phyloP scores from a whole-genome alignment of 768 basidiomycete species.

The Holtermanniella nyarrowii region DNA sequence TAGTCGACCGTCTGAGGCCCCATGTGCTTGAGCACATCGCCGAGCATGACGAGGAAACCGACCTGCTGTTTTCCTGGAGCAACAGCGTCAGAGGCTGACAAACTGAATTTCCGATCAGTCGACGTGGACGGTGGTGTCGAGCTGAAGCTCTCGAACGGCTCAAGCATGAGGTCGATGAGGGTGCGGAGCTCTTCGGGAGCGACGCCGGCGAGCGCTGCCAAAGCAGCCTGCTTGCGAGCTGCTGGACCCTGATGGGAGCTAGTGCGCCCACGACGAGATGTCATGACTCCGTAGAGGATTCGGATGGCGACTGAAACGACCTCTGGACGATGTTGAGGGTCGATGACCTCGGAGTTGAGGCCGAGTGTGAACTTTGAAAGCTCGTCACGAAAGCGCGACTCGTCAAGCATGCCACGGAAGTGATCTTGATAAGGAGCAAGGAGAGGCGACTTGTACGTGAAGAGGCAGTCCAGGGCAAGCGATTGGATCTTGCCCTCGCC shows the following conservation, averaged over 20 bases:
- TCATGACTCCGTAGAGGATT: constrained; percentile 76
- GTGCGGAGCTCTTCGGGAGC: constrained; percentile 61
- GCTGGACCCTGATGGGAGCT: constrained; percentile 51
- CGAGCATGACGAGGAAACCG: constrained; percentile 75
- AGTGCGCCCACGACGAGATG: constrained; percentile 60
- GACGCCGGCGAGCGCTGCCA: constrained; percentile 61
- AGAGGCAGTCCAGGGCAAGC: constrained; percentile 63
- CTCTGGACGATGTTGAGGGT: constrained; percentile 51
- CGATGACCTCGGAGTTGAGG: constrained; percentile 47
- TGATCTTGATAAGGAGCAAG: constrained; percentile 54
- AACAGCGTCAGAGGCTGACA: constrained; percentile 5
- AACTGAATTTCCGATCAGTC: constrained; percentile 11
- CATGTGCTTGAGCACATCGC: constrained; percentile 70
- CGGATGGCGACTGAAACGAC: constrained; percentile 62
- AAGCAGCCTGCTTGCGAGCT: constrained; percentile 62
- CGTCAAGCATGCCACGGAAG: constrained; percentile 64
- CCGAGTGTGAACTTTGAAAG: constrained; percentile 59
- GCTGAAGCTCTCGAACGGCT: constrained; percentile 48
- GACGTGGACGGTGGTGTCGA: constrained; percentile 10
- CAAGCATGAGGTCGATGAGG: constrained; percentile 78
- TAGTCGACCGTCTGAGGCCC: constrained; percentile 58
- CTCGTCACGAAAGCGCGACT: constrained; percentile 80
- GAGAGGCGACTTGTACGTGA: constrained; percentile 65
- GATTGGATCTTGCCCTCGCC: constrained; percentile 71
- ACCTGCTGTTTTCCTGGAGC: constrained; percentile 50